Conservation (phyloP, 371 early-diverging fungal species). For the Choanephora cucurbitarum region DNA sequence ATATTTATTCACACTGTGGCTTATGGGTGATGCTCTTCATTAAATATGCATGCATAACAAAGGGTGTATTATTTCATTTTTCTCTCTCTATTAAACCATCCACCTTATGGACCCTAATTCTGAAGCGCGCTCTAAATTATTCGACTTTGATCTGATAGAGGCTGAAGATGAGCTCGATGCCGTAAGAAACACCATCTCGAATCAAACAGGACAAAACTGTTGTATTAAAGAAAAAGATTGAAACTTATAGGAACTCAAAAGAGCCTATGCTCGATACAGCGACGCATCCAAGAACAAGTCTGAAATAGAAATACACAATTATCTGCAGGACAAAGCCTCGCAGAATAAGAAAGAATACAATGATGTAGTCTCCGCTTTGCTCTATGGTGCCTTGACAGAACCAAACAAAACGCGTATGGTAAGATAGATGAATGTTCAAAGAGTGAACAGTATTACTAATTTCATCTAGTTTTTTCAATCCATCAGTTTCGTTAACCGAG, state of each 20-base stretch:
- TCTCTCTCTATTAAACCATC: no score
- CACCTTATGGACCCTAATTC: constrained; percentile 2
- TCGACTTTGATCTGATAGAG: constrained; percentile 35
- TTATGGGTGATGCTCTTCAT: no score
- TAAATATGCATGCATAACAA: no score
- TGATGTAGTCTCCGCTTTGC: constrained; percentile 63
- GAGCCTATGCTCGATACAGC: constrained; percentile 43
- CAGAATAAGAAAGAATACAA: constrained; percentile 59
- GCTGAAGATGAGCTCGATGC: constrained; percentile 39
- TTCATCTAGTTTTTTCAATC: constrained; percentile 54
- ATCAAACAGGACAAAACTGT: background rate
- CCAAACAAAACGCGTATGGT: constrained; percentile 43
- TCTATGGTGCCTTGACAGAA: constrained; percentile 66
- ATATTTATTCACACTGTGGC: no score
- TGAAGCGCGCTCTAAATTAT: constrained; percentile 28
- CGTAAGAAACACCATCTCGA: constrained; percentile 19
- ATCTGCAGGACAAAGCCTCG: constrained; percentile 64
- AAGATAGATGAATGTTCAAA: constrained; percentile 14
- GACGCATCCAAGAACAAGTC: constrained; percentile 53
- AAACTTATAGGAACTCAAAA: constrained; percentile 51
- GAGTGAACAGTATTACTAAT: background rate
- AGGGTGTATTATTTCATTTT: no score
- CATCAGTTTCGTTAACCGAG: constrained; percentile 66
- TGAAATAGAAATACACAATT: constrained; percentile 66
- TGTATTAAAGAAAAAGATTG: background rate